Percentiles rank a stretch among this genome's conserved stretches.
These are phyloP conservation scores for Eucalyptus viminalis DNA, from an alignment of 345 rosid genomes.

Conservation along the genomic window DNA sequence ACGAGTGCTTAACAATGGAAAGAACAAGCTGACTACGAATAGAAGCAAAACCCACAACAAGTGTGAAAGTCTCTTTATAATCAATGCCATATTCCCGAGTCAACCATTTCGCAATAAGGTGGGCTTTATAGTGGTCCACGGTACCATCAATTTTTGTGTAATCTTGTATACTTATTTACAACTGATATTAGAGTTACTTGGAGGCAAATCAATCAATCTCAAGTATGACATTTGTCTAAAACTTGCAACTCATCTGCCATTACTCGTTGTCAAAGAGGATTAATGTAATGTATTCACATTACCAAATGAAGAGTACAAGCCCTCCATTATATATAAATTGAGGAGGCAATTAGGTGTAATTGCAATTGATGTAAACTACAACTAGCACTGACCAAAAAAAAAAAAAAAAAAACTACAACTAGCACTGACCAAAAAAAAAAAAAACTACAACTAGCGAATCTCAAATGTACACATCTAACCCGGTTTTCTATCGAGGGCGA, in stretches of 20 bases:
- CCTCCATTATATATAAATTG: not conserved
- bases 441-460: not conserved
- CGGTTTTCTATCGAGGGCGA: not conserved
- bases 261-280: not conserved
- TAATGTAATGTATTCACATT: not conserved
- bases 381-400: not conserved
- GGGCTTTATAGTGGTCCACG: not conserved
- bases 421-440: not conserved
- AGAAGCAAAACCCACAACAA: not conserved
- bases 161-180: not conserved
- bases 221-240: not conserved
- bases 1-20: not conserved
- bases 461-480: not conserved
- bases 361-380: not conserved
- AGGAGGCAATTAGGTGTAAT: not conserved
- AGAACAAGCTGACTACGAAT: not conserved
- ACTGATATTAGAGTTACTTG: too few relatives aligned
- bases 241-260: not conserved
- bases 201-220: not conserved
- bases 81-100: not conserved
- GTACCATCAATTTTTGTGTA: not conserved
- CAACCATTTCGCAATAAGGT: not conserved
- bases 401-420: not conserved
- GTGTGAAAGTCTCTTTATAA: not conserved
- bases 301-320: not conserved